Conservation (phyloP, 176 grass and related monocot species). For the Eragrostis nindensis region DNA sequence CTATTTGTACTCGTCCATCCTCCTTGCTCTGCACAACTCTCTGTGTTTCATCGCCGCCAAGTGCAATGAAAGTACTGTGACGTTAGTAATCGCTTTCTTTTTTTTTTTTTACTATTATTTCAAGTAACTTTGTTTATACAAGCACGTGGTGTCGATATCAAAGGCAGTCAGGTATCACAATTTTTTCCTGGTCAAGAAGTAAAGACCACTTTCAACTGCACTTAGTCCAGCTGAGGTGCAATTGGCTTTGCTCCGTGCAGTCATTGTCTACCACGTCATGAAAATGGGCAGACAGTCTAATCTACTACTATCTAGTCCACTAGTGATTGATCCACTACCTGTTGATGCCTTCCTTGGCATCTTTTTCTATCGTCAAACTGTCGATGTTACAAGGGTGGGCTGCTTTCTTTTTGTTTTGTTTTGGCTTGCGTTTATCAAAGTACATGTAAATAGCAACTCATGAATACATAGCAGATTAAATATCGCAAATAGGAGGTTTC, state of each 20-base stretch:
- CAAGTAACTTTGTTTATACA: neutral
- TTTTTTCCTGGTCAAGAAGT: constrained; percentile 1
- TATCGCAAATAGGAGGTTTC: neutral
- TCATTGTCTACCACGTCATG: neutral
- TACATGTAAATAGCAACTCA: neutral
- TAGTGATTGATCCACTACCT: neutral
- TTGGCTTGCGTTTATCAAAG: neutral
- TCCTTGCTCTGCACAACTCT: neutral
- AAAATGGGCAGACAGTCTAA: neutral
- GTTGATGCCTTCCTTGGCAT: neutral
- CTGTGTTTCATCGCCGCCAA: neutral
- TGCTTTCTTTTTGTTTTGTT: neutral
- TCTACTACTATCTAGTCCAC: neutral
- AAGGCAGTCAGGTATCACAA: neutral
- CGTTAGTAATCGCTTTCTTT: neutral
- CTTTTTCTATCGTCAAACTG: neutral
- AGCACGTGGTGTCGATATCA: neutral
- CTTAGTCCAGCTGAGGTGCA: neutral
- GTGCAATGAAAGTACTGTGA: neutral
- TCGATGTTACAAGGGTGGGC: neutral
- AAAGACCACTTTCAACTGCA: neutral
- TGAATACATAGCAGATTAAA: neutral
- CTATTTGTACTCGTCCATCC: neutral
- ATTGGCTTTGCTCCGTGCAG: neutral
- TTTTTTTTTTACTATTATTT: neutral